phyloP scores from a whole-genome alignment of 2,329 filamentous ascomycete genomes.

The Fusarium sp. region DNA sequence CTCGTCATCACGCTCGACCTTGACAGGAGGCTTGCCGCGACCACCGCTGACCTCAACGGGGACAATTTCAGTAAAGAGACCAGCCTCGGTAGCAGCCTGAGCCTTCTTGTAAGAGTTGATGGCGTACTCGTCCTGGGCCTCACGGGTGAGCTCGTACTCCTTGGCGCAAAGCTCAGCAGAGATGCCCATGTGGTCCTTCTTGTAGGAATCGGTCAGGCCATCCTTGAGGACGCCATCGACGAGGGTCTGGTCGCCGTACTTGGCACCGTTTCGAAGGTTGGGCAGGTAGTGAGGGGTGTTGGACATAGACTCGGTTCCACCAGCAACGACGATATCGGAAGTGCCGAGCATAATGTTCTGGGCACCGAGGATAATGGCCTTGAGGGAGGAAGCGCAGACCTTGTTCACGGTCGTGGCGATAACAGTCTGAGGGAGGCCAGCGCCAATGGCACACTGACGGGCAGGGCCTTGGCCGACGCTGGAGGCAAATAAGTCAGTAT shows the following conservation, averaged over 20 bases:
- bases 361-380: constrained; percentile 92
- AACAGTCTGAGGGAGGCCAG: constrained; percentile 81
- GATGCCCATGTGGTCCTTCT: constrained; percentile 96
- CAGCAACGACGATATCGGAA: constrained; percentile 90
- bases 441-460: constrained; percentile 89
- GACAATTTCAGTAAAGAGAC: constrained; percentile 87
- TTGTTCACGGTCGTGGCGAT: constrained; percentile 97
- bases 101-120: constrained; percentile 96
- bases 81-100: constrained; percentile 82
- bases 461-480: constrained; percentile 97
- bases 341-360: constrained; percentile 98
- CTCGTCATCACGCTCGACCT: constrained; percentile 89
- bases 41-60: constrained; percentile 88
- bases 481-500: constrained; percentile 27
- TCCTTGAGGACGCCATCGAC: constrained; percentile 94
- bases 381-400: constrained; percentile 94
- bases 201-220: constrained; percentile 92
- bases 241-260: constrained; percentile 91
- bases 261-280: constrained; percentile 83
- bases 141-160: constrained; percentile 82
- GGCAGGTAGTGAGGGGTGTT: constrained; percentile 97
- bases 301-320: constrained; percentile 98
- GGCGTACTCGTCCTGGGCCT: constrained; percentile 94
- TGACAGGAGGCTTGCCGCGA: constrained; percentile 86
- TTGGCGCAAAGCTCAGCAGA: constrained; percentile 89